Percentiles rank a stretch among this genome's conserved stretches.
These are phyloP conservation scores for Fomitopsis pinicola DNA, from an alignment of 1,284 basidiomycete genomes.

Conservation along the genomic window DNA sequence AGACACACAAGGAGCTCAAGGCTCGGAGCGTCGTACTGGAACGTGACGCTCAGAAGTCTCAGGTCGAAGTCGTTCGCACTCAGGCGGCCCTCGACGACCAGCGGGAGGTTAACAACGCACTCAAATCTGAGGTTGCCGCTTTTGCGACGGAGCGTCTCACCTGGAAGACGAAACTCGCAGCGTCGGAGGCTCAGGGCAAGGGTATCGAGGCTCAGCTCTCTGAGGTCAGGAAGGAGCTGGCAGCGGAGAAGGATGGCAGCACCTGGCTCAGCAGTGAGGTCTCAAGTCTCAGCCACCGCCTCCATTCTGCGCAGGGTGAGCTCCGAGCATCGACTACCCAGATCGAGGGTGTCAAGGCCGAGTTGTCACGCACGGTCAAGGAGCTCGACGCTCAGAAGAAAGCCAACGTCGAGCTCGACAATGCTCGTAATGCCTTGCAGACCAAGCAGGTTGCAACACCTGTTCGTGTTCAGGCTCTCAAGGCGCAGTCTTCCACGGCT, in stretches of 20 bases:
- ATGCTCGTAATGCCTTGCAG: not conserved
- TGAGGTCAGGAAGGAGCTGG: no score
- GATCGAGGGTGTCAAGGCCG: not conserved
- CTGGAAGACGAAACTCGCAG: not conserved
- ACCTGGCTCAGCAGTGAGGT: not conserved
- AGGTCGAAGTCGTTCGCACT: not conserved
- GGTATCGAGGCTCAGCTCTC: not conserved
- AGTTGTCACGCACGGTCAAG: not conserved
- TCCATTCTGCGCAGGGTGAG: not conserved
- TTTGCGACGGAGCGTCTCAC: not conserved
- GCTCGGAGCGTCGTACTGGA: no score
- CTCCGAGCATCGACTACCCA: not conserved
- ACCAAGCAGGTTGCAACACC: not conserved
- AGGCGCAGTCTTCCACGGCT: not conserved
- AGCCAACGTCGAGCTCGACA: not conserved
- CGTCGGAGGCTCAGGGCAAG: not conserved
- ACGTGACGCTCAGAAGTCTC: not conserved
- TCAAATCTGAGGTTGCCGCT: no score
- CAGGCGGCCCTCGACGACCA: not conserved
- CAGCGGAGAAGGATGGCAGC: not conserved
- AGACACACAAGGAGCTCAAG: not conserved
- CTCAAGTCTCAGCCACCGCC: not conserved
- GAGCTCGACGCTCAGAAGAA: not conserved
- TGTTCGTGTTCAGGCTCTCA: constrained; percentile 22
- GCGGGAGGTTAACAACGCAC: not conserved